These are phyloP conservation scores for Nematodospora anomalae DNA, from an alignment of 1,139 yeast species.

Conservation along the genomic window DNA sequence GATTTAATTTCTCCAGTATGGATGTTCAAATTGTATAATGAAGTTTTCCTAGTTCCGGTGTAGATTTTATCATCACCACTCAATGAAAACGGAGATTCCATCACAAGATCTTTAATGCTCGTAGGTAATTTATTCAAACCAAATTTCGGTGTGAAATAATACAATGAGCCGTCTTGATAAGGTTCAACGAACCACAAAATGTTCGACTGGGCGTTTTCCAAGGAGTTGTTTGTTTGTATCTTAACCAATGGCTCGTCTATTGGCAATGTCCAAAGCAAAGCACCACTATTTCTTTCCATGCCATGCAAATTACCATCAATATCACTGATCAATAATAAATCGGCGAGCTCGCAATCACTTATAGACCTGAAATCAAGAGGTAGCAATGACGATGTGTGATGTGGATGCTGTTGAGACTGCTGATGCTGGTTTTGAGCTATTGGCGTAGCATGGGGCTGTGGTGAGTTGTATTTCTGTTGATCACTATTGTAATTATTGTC, in stretches of 20 bases:
- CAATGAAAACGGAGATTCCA: constrained; percentile 79
- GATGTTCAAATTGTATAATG: constrained; percentile 73
- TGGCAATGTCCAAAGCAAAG: constrained; percentile 72
- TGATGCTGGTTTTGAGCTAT: constrained; percentile 8
- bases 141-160: constrained; percentile 72
- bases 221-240: constrained; percentile 35
- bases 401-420: constrained; percentile 10
- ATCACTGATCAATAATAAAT: constrained; percentile 70
- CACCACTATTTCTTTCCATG: constrained; percentile 73
- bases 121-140: constrained; percentile 86
- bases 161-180: constrained; percentile 79
- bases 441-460: constrained; percentile 9
- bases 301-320: constrained; percentile 90
- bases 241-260: constrained; percentile 52
- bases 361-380: constrained; percentile 45
- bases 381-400: constrained; percentile 18
- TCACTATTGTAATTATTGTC: constrained; percentile 1
- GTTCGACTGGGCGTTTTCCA: constrained; percentile 21
- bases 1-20: constrained; percentile 75
- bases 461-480: constrained; percentile 3
- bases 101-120: constrained; percentile 72
- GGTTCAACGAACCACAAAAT: constrained; percentile 88
- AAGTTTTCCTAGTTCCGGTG: constrained; percentile 80
- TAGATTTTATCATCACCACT: constrained; percentile 85
- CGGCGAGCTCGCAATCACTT: constrained; percentile 58